A percentile compares a stretch with the other conserved stretches of the same genome.
Evolutionary conservation across 129 eudicot species (phyloP).

Genomic region (Pittosporum tobira): DNA sequence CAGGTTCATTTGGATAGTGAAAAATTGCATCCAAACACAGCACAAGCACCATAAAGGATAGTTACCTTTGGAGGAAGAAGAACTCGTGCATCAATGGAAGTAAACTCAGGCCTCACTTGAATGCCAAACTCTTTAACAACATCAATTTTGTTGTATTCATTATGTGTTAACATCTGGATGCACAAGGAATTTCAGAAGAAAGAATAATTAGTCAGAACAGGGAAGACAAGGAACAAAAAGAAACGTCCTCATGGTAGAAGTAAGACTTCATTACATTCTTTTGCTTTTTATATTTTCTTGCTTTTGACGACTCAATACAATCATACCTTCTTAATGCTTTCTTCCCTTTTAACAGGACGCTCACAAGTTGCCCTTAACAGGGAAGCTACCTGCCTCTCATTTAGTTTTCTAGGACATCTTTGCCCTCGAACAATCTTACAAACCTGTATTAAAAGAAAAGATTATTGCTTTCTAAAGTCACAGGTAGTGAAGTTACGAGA

Average conservation of each 20-base stretch:
- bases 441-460: constrained; percentile 20
- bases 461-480: not conserved
- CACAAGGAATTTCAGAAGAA: not conserved
- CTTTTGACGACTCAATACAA: not conserved
- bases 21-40: not conserved
- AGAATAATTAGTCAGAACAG: not conserved
- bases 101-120: constrained; percentile 25
- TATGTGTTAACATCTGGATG: constrained; percentile 36
- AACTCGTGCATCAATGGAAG: constrained; percentile 67
- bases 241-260: not conserved
- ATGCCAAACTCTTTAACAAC: constrained; percentile 69
- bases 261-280: not conserved
- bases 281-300: not conserved
- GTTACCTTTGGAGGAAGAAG: constrained; percentile 62
- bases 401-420: constrained; percentile 40
- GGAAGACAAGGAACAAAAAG: not conserved
- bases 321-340: constrained; percentile 23
- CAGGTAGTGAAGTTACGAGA: not conserved
- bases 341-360: constrained; percentile 46
- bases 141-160: constrained; percentile 28
- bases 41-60: not conserved
- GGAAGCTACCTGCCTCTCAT: constrained; percentile 55
- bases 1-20: not conserved
- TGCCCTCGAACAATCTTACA: constrained; percentile 54
- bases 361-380: constrained; percentile 66